Conservation (phyloP, 768 basidiomycete species). For the Mycena latifolia region DNA sequence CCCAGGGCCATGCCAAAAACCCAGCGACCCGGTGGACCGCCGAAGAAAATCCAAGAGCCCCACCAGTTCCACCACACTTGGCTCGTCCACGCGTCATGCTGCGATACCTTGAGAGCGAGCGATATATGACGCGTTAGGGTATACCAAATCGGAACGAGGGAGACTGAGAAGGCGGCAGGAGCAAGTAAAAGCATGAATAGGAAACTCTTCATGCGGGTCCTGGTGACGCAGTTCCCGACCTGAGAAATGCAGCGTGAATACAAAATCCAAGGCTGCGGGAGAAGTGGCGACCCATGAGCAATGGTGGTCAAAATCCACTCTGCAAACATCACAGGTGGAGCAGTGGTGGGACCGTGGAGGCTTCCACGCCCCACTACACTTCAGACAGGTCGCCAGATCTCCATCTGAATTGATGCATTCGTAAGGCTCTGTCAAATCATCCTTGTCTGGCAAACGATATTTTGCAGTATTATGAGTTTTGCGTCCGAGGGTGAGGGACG, state of each 20-base stretch:
- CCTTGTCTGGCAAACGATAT: constrained; percentile 48
- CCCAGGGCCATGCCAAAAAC: constrained; percentile 53
- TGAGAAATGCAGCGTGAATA: constrained; percentile 28
- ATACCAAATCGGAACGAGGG: constrained; percentile 43
- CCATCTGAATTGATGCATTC: constrained; percentile 50
- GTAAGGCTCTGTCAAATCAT: constrained; percentile 52
- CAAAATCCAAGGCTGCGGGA: background rate
- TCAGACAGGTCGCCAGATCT: constrained; percentile 49
- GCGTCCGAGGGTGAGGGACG: constrained; percentile 49
- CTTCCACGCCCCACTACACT: constrained; percentile 56
- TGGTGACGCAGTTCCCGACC: constrained; percentile 59
- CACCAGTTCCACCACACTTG: constrained; percentile 57
- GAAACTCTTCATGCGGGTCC: constrained; percentile 52
- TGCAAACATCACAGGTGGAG: constrained; percentile 58
- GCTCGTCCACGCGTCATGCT: constrained; percentile 43
- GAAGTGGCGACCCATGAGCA: constrained; percentile 54
- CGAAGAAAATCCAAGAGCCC: constrained; percentile 58
- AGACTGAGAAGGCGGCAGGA: constrained; percentile 46
- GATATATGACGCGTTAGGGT: constrained; percentile 44
- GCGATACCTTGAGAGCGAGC: constrained; percentile 46
- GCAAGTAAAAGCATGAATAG: constrained; percentile 47
- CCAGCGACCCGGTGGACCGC: constrained; percentile 58
- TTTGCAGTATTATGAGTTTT: constrained; percentile 46
- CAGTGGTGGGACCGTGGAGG: constrained; percentile 60
- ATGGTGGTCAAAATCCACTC: constrained; percentile 60